Evolutionary conservation across 2,329 filamentous ascomycete genomes (phyloP), one percentile per base, ranked within the genome.

Genomic region (Emmonsia crescens): DNA sequence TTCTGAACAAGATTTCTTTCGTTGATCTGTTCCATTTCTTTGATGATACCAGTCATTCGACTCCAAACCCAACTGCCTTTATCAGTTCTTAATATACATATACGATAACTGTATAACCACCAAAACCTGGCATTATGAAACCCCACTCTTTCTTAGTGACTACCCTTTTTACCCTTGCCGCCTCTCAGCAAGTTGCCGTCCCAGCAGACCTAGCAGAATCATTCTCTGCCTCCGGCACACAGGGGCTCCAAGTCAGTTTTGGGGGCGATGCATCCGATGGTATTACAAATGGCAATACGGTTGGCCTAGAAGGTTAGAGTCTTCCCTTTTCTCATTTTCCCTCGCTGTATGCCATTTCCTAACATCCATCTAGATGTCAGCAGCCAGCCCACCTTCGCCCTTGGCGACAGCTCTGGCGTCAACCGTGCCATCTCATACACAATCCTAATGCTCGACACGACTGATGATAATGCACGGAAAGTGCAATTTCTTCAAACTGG

Each of bases 401-500:
- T 62, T 24, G 38, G 42, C 27, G 63, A 64, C 54, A 55, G 61
- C 19, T 61, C 63, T 5, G 63, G 63, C 44, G 59, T 64, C 38
- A 62, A 62, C 40, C 59, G 44, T 6, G 63, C 61, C 9, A 29
- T 56, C 31, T 27, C 40, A n/a, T 64, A 63, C 27, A 57, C 44
- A 19, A 62, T 64, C 14, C 42, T 63, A 54, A 64, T 64, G 63
- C 44, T 64, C 24, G 63, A 64, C 19, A 62, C 63, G 12, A 64
- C 63, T 12, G 56, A 62, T 16, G 16, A 21, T 14, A 21, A n/a
- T n/a, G 33, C 56, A 2, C 44, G 58, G 3, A 62, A 42, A 6
- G 19, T 64, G 4, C 63, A 63, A n/a, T 64, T 40, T 42, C 33
- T 64, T 14, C 63, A 64, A 33, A 51, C 40, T 10, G 61, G 49